Evolutionary conservation across 1,139 yeast genomes (phyloP).

Genomic region (Schwanniomyces etchellsii): DNA sequence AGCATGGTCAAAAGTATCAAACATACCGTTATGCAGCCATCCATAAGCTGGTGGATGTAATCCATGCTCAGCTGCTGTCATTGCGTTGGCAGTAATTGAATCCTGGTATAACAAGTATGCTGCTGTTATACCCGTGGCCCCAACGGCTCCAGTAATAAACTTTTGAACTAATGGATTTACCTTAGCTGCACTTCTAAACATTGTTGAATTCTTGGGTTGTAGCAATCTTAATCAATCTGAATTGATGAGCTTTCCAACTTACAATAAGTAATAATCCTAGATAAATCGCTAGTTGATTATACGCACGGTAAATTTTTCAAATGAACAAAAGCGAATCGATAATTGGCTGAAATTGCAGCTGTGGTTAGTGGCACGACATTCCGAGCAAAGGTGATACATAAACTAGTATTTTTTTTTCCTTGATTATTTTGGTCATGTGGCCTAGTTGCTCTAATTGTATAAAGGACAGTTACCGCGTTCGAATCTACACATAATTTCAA

Average conservation of each 20-base stretch:
- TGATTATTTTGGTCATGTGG: no score
- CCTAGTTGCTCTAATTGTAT: no score
- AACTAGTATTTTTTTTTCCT: no score
- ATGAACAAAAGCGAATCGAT: constrained; percentile 20
- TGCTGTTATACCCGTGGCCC: constrained; percentile 64
- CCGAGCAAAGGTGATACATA: no score
- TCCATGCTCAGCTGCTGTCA: constrained; percentile 99
- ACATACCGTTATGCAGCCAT: constrained; percentile 94
- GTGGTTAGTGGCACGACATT: background rate
- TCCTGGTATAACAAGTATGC: constrained; percentile 75
- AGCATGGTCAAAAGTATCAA: constrained; percentile 90
- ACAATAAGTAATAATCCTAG: constrained; percentile 2
- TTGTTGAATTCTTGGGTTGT: constrained; percentile 6
- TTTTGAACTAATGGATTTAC: constrained; percentile 45
- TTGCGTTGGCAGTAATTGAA: constrained; percentile 82
- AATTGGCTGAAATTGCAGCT: constrained; percentile 14
- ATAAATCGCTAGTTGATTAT: constrained; percentile 3
- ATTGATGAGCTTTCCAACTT: constrained; percentile 3
- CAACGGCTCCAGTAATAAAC: constrained; percentile 58
- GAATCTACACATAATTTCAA: no score
- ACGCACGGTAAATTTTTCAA: constrained; percentile 9
- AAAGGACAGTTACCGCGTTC: no score
- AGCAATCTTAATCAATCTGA: constrained; percentile 2
- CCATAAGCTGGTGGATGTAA: constrained; percentile 89
- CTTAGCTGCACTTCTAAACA: constrained; percentile 21